A percentile compares a stretch with the other conserved stretches of the same genome.
phyloP scores from a whole-genome alignment of 2,329 filamentous ascomycete genomes.

The Neonectria magnoliae region DNA sequence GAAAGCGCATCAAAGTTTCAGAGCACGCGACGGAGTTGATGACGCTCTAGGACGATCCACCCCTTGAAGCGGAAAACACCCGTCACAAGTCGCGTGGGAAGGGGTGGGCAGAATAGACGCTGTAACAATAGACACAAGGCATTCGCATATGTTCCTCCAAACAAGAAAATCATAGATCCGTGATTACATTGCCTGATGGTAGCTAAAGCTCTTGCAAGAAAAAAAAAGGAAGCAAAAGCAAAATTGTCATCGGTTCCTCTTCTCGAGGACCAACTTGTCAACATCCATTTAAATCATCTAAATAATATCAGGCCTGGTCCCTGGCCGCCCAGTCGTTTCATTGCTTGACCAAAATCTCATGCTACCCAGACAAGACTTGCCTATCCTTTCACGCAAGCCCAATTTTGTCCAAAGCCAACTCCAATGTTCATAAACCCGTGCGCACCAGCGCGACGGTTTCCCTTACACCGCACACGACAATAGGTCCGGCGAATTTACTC shows the following conservation, averaged over 20 bases:
- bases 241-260: constrained; percentile 30
- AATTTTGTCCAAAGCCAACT: constrained; percentile 44
- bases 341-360: constrained; percentile 35
- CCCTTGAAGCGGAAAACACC: background rate
- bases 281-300: constrained; percentile 35
- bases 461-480: constrained; percentile 36
- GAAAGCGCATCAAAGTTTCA: constrained; percentile 13
- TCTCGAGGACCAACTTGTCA: constrained; percentile 17
- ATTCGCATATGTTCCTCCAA: constrained; percentile 6
- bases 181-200: constrained; percentile 36
- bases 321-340: constrained; percentile 35
- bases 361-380: constrained; percentile 40
- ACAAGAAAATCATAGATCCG: constrained; percentile 27
- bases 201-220: constrained; percentile 32
- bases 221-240: constrained; percentile 6
- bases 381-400: constrained; percentile 36
- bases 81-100: background rate
- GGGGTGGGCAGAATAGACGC: background rate
- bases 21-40: constrained; percentile 16
- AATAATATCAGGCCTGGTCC: constrained; percentile 37
- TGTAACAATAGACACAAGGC: constrained; percentile 24
- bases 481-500: constrained; percentile 70
- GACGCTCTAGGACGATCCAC: background rate
- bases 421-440: constrained; percentile 40
- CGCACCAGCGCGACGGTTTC: constrained; percentile 32